Conservation (phyloP, 257 asterid genomes). For the Perilla frutescens region DNA sequence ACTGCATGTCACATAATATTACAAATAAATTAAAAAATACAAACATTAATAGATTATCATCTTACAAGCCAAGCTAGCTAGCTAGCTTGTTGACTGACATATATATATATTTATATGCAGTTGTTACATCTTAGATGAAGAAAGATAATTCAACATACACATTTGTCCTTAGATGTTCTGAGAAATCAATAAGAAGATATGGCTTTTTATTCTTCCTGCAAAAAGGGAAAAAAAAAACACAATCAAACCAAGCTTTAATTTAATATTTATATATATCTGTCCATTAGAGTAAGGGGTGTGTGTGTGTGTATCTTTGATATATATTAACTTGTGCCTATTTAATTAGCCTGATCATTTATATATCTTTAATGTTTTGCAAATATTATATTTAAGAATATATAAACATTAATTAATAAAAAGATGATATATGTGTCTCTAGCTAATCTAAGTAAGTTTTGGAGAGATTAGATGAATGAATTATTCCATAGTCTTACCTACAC, state of each 20-base stretch:
- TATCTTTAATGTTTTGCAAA: too few relatives aligned
- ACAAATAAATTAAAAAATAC: too few relatives aligned
- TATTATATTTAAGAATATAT: too few relatives aligned
- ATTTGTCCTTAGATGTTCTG: slow-evolving; percentile 72
- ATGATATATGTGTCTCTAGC: not conserved
- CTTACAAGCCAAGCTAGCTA: too few relatives aligned
- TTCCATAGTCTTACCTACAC: slow-evolving; percentile 54
- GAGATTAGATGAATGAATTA: not conserved
- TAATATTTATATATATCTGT: not conserved
- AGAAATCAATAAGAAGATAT: slow-evolving; percentile 81
- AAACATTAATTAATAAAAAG: too few relatives aligned
- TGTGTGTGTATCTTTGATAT: too few relatives aligned
- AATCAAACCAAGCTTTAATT: slow-evolving; percentile 19
- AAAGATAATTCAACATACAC: slow-evolving; percentile 54
- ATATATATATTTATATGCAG: too few relatives aligned
- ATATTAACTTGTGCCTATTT: too few relatives aligned
- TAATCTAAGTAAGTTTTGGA: not conserved
- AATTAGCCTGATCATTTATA: too few relatives aligned
- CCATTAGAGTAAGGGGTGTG: not conserved
- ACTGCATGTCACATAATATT: slow-evolving; percentile 38
- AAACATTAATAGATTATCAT: too few relatives aligned
- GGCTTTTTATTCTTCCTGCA: slow-evolving; percentile 75
- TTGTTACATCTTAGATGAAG: not conserved
- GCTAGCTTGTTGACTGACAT: too few relatives aligned
- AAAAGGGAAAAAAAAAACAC: slow-evolving; percentile 27